Conservation (phyloP, 805 yeast species). For the Clavispora vitiphila region DNA sequence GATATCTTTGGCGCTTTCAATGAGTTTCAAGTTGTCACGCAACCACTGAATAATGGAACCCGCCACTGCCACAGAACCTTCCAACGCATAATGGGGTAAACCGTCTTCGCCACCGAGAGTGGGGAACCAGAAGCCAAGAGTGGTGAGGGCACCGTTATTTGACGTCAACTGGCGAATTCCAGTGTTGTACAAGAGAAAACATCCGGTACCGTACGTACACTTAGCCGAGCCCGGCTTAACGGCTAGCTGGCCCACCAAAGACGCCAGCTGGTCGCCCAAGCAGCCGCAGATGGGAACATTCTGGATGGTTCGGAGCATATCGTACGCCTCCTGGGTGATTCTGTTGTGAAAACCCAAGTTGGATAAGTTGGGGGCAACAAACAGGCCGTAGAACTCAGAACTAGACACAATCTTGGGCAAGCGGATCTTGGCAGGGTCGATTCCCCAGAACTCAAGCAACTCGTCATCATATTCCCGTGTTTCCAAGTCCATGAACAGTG, state of each 20-base stretch:
- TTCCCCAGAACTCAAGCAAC: conserved; percentile 72
- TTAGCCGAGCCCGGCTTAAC: conserved; percentile 80
- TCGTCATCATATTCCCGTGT: conserved; percentile 71
- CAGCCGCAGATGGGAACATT: conserved; percentile 82
- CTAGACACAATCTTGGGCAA: conserved; percentile 78
- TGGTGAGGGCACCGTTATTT: conserved; percentile 79
- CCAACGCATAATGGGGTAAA: conserved; percentile 81
- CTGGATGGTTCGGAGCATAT: conserved; percentile 44
- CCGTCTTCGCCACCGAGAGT: conserved; percentile 42
- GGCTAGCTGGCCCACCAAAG: conserved; percentile 89
- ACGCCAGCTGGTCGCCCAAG: conserved; percentile 91
- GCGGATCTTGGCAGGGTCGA: conserved; percentile 59
- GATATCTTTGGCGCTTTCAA: conserved; percentile 76
- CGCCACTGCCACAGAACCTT: conserved; percentile 95
- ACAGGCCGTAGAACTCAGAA: conserved; percentile 72
- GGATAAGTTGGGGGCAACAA: conserved; percentile 55
- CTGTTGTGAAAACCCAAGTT: conserved; percentile 47
- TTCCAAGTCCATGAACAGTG: conserved; percentile 81
- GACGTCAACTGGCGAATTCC: conserved; percentile 70
- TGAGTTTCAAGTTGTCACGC: conserved; percentile 80
- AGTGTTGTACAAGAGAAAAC: conserved; percentile 83
- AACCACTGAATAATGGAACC: conserved; percentile 94
- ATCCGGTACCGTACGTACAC: conserved; percentile 96
- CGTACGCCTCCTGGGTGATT: conserved; percentile 49
- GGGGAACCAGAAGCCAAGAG: conserved; percentile 89